A percentile compares a stretch with the other conserved stretches of the same genome.
Conservation (phyloP, 2,329 filamentous ascomycete species). For the Zymoseptoria pseudotritici region DNA sequence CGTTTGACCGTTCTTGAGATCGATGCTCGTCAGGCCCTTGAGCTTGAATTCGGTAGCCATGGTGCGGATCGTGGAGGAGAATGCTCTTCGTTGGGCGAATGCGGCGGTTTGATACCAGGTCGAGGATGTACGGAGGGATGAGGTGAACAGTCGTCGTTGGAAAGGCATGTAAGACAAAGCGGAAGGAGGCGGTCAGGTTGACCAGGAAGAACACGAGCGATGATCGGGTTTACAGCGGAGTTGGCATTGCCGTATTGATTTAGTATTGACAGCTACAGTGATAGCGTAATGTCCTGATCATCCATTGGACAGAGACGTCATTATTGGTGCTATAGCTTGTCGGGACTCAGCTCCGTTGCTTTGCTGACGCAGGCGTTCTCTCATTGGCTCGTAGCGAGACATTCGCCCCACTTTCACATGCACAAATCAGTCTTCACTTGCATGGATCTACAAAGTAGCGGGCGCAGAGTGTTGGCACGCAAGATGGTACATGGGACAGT, state of each 20-base stretch:
- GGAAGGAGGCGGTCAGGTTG: neutral
- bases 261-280: neutral
- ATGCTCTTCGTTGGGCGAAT: conserved; percentile 3
- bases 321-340: neutral
- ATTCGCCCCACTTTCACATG: neutral
- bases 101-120: neutral
- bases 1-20: conserved; percentile 74
- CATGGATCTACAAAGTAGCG: no score
- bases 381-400: neutral
- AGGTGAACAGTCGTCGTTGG: neutral
- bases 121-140: neutral
- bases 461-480: no score
- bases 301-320: neutral
- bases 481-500: no score
- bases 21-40: conserved; percentile 67
- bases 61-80: conserved; percentile 20
- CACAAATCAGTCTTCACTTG: neutral
- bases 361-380: neutral
- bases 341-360: neutral
- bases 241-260: neutral
- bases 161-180: neutral
- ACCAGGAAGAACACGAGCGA: neutral
- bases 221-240: neutral
- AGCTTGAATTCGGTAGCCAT: conserved; percentile 52
- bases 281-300: neutral